Conservation (phyloP, 2,329 filamentous ascomycete genomes). For the Phialemoniopsis sp. region DNA sequence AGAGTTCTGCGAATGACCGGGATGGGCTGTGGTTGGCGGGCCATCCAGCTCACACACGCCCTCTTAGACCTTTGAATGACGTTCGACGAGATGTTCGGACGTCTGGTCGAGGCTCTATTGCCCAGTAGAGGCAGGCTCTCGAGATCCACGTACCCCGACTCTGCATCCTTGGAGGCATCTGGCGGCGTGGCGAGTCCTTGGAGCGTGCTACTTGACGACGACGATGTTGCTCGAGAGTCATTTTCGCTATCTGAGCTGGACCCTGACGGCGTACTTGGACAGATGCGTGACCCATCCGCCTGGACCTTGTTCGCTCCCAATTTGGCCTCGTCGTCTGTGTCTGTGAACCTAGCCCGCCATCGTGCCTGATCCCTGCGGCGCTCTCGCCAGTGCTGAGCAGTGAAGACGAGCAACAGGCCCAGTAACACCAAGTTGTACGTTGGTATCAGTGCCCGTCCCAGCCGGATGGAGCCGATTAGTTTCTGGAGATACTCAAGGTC, state of each 20-base stretch:
- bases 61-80: neutral
- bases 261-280: neutral
- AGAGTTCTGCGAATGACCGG: slow-evolving; percentile 52
- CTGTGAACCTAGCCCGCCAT: slow-evolving; percentile 16
- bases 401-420: slow-evolving; percentile 18
- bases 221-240: slow-evolving; percentile 10
- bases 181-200: slow-evolving; percentile 18
- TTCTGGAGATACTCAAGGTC: slow-evolving; percentile 25
- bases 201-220: slow-evolving; percentile 28
- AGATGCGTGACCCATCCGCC: neutral
- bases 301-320: slow-evolving; percentile 1
- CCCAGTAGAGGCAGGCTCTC: slow-evolving; percentile 28
- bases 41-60: slow-evolving; percentile 25
- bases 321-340: neutral
- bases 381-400: slow-evolving; percentile 19
- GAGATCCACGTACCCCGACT: slow-evolving; percentile 16
- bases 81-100: neutral
- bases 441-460: slow-evolving; percentile 23
- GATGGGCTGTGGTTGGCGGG: slow-evolving; percentile 54
- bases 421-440: slow-evolving; percentile 29
- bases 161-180: slow-evolving; percentile 12
- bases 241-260: slow-evolving; percentile 5
- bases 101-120: neutral
- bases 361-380: slow-evolving; percentile 12
- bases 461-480: slow-evolving; percentile 22